Conservation (phyloP, 805 yeast species). For the Yarrowia deformans region DNA sequence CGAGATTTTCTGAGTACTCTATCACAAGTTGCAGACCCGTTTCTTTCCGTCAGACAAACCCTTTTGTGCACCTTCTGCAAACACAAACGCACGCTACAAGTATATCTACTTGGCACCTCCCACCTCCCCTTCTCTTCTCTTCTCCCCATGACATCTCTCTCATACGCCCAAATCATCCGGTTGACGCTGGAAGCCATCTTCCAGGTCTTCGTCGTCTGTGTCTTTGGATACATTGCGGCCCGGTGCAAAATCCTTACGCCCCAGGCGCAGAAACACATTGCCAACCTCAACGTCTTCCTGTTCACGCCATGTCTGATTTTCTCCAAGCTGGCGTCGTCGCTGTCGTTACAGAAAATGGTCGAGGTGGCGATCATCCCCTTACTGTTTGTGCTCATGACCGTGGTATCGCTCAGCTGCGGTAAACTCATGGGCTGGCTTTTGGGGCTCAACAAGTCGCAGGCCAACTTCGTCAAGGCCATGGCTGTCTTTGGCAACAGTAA, state of each 20-base stretch:
- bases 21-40: too few species aligned
- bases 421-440: conserved; percentile 60
- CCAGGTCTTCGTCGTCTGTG: conserved; percentile 85
- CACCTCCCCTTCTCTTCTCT: too few species aligned
- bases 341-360: conserved; percentile 75
- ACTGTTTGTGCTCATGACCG: conserved; percentile 82
- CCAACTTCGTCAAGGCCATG: conserved; percentile 95
- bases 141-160: conserved; percentile 17
- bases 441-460: conserved; percentile 71
- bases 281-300: conserved; percentile 82
- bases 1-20: too few species aligned
- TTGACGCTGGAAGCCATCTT: conserved; percentile 68
- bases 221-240: conserved; percentile 88
- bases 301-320: conserved; percentile 97
- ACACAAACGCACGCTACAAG: too few species aligned
- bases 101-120: too few species aligned
- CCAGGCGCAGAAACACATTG: conserved; percentile 76
- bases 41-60: too few species aligned
- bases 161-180: conserved; percentile 29
- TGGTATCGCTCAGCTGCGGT: conserved; percentile 73
- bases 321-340: conserved; percentile 70
- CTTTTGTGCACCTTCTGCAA: too few species aligned
- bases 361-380: conserved; percentile 87
- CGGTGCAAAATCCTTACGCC: conserved; percentile 71
- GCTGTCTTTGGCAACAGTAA: conserved; percentile 96